Evolutionary conservation across 2,329 filamentous ascomycete genomes (phyloP).

Genomic region (Sclerotinia glacialis): DNA sequence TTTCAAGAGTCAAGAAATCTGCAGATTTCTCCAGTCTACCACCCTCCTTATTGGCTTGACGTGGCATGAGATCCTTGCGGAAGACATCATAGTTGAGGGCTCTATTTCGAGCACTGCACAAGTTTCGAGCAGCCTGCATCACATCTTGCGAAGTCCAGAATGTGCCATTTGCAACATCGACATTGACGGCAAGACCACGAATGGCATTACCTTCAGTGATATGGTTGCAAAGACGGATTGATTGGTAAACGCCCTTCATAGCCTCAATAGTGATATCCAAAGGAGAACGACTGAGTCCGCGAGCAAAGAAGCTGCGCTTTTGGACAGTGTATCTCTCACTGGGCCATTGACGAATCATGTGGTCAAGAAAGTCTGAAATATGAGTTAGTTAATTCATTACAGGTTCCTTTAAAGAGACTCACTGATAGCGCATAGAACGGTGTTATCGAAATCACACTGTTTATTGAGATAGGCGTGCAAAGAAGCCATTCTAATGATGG

Average conservation of each 20-base stretch:
- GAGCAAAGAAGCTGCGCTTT: constrained; percentile 76
- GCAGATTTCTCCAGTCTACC: constrained; percentile 42
- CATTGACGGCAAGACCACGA: constrained; percentile 70
- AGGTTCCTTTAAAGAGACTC: constrained; percentile 35
- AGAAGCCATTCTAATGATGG: constrained; percentile 63
- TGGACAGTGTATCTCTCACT: constrained; percentile 65
- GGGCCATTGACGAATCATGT: constrained; percentile 79
- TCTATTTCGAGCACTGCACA: constrained; percentile 34
- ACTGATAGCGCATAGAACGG: constrained; percentile 76
- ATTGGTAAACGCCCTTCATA: constrained; percentile 85
- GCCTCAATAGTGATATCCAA: constrained; percentile 71
- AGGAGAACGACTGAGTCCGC: constrained; percentile 37
- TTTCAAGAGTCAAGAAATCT: constrained; percentile 54
- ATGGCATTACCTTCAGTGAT: constrained; percentile 41
- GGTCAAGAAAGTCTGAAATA: constrained; percentile 72
- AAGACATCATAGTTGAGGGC: constrained; percentile 30
- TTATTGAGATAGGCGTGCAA: constrained; percentile 65
- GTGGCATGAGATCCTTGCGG: constrained; percentile 30
- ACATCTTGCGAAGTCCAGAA: constrained; percentile 65
- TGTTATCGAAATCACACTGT: constrained; percentile 58
- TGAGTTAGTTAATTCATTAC: constrained; percentile 11
- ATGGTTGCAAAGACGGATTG: constrained; percentile 68
- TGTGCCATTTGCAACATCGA: constrained; percentile 86
- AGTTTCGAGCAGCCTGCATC: constrained; percentile 39
- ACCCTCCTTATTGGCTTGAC: constrained; percentile 14